These are phyloP conservation scores for Xerocomus minutiporus DNA, from an alignment of 1,284 basidiomycete species.

Conservation along the genomic window DNA sequence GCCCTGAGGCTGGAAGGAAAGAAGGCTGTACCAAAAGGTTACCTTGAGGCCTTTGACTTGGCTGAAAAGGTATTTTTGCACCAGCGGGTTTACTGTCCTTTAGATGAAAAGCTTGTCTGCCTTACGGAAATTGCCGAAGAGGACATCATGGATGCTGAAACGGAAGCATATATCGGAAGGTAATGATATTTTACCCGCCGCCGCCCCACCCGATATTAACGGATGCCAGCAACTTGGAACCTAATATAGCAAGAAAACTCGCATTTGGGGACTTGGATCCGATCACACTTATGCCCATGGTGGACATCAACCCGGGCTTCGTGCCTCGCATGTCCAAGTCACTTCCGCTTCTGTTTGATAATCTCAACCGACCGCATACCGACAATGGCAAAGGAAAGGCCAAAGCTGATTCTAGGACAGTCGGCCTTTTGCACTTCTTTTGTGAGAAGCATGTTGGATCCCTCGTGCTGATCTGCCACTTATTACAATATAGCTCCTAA, in stretches of 20 bases:
- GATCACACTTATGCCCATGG: constrained; percentile 65
- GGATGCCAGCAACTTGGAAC: constrained; percentile 51
- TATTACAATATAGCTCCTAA: constrained; percentile 44
- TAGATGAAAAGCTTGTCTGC: constrained; percentile 59
- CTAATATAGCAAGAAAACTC: constrained; percentile 57
- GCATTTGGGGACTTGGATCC: constrained; percentile 80
- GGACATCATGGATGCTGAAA: constrained; percentile 52
- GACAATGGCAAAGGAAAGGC: constrained; percentile 40
- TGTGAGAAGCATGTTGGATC: constrained; percentile 39
- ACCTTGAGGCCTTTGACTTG: constrained; percentile 65
- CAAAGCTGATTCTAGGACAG: constrained; percentile 34
- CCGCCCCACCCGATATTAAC: constrained; percentile 12
- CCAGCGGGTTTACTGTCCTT: constrained; percentile 89
- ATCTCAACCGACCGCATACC: constrained; percentile 31
- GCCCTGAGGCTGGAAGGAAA: constrained; percentile 82
- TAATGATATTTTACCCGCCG: constrained; percentile 30
- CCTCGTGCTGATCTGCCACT: constrained; percentile 27
- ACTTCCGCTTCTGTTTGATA: constrained; percentile 34
- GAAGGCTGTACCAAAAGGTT: constrained; percentile 73
- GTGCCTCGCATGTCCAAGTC: constrained; percentile 45
- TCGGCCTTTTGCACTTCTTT: constrained; percentile 58
- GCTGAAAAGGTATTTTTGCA: constrained; percentile 94
- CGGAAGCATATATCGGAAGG: constrained; percentile 75
- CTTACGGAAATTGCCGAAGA: constrained; percentile 56
- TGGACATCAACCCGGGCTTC: constrained; percentile 75